Evolutionary conservation across 768 basidiomycete genomes (phyloP).

Genomic region (Pulveroboletus sp.): DNA sequence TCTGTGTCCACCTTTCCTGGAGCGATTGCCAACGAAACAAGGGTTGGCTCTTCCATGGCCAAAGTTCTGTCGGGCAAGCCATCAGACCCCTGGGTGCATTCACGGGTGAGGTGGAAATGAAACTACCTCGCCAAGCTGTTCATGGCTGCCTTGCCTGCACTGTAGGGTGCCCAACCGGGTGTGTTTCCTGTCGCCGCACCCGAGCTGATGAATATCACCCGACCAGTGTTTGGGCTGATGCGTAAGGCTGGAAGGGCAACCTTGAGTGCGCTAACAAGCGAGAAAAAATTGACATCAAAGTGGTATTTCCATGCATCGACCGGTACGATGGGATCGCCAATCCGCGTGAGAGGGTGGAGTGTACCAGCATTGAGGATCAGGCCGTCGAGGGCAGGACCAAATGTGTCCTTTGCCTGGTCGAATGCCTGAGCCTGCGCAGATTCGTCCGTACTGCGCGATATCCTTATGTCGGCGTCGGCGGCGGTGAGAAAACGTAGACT

Average conservation of each 20-base stretch:
- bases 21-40: slow-evolving; percentile 71
- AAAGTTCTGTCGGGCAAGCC: slow-evolving; percentile 53
- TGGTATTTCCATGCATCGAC: slow-evolving; percentile 61
- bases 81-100: slow-evolving; percentile 1
- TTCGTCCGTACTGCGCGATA: slow-evolving; percentile 51
- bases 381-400: slow-evolving; percentile 60
- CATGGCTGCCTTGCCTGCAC: slow-evolving; percentile 83
- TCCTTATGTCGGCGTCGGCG: neutral
- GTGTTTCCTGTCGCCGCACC: slow-evolving; percentile 70
- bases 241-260: slow-evolving; percentile 67
- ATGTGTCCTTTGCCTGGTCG: slow-evolving; percentile 44
- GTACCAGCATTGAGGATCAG: slow-evolving; percentile 84
- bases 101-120: slow-evolving; percentile 6
- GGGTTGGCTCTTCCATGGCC: slow-evolving; percentile 74
- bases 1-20: slow-evolving; percentile 86
- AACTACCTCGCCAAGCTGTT: slow-evolving; percentile 74
- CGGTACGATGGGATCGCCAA: slow-evolving; percentile 45
- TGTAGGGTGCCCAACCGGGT: slow-evolving; percentile 78
- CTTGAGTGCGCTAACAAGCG: slow-evolving; percentile 66
- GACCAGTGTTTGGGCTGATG: slow-evolving; percentile 50
- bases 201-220: slow-evolving; percentile 79
- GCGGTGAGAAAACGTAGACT: slow-evolving; percentile 31
- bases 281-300: slow-evolving; percentile 89
- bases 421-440: slow-evolving; percentile 54
- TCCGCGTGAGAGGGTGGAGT: slow-evolving; percentile 62